These are phyloP conservation scores for Yamadazyma diddensiae DNA, from an alignment of 1,139 yeast genomes.

Conservation along the genomic window DNA sequence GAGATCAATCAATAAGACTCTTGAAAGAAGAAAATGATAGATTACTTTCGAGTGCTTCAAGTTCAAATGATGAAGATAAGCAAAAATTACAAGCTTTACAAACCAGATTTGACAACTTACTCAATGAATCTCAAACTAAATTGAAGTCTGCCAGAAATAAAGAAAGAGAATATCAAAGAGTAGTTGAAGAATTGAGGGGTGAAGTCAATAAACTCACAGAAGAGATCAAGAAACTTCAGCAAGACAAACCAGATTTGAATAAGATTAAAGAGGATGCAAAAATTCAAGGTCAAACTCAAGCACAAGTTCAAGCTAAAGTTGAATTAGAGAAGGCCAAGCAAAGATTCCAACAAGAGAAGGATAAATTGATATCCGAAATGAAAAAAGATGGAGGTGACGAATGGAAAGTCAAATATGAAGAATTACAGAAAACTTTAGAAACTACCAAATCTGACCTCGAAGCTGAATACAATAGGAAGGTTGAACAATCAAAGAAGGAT, in stretches of 20 bases:
- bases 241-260: slow-evolving; percentile 2
- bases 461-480: slow-evolving; percentile 17
- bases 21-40: slow-evolving; percentile 40
- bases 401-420: slow-evolving; percentile 14
- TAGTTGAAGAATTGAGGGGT: slow-evolving; percentile 22
- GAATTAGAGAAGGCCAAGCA: slow-evolving; percentile 15
- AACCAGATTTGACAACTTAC: slow-evolving; percentile 25
- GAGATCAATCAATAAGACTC: slow-evolving; percentile 29
- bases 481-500: slow-evolving; percentile 15
- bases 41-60: slow-evolving; percentile 17
- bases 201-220: slow-evolving; percentile 16
- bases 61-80: slow-evolving; percentile 16
- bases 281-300: slow-evolving; percentile 11
- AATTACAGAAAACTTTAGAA: slow-evolving; percentile 20
- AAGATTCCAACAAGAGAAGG: slow-evolving; percentile 13
- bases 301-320: slow-evolving; percentile 8
- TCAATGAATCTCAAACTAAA: slow-evolving; percentile 34
- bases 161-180: slow-evolving; percentile 21
- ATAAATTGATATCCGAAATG: slow-evolving; percentile 11
- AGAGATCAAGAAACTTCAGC: neutral
- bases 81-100: slow-evolving; percentile 24
- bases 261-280: slow-evolving; percentile 10
- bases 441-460: slow-evolving; percentile 19
- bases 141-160: slow-evolving; percentile 22
- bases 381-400: slow-evolving; percentile 5